phyloP scores from a whole-genome alignment of 345 rosid genomes.

The Acer campestre region DNA sequence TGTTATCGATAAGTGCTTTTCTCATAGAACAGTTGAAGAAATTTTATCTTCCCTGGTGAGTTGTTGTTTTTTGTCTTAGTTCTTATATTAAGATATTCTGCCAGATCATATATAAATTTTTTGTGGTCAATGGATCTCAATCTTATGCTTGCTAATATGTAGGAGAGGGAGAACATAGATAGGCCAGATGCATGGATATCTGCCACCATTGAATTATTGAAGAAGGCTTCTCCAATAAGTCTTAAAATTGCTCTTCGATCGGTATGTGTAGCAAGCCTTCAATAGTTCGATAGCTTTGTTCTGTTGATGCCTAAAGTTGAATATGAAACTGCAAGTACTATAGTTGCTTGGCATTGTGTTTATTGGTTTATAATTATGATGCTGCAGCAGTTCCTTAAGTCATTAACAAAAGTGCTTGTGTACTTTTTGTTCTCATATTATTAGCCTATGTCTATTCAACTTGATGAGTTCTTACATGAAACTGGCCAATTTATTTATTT shows the following conservation, averaged over 20 bases:
- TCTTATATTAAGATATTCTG: slow-evolving; percentile 14
- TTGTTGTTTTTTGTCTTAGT: not conserved
- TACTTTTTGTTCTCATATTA: not conserved
- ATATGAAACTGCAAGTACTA: not conserved
- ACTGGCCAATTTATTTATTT: slow-evolving; percentile 9
- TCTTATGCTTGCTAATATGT: slow-evolving; percentile 14
- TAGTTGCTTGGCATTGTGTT: not conserved
- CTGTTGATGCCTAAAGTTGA: not conserved
- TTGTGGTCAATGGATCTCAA: slow-evolving; percentile 11
- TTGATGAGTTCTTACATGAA: not conserved
- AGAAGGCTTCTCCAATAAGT: slow-evolving; percentile 84
- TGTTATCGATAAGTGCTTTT: slow-evolving; percentile 78
- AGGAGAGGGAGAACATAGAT: slow-evolving; percentile 60
- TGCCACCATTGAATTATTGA: slow-evolving; percentile 51
- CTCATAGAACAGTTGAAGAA: slow-evolving; percentile 71
- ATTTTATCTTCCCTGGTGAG: slow-evolving; percentile 85
- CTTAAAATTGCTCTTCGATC: slow-evolving; percentile 84
- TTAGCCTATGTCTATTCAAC: not conserved
- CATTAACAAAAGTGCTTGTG: not conserved
- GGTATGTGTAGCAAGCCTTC: slow-evolving; percentile 33
- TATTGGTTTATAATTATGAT: not conserved
- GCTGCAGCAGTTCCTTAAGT: not conserved
- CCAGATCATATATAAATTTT: not conserved
- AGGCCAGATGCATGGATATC: slow-evolving; percentile 59
- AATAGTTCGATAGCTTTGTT: not conserved